Evolutionary conservation across 2,329 filamentous ascomycete genomes (phyloP), one percentile per base, ranked within the genome.

Genomic region (Sporothrix protearum): DNA sequence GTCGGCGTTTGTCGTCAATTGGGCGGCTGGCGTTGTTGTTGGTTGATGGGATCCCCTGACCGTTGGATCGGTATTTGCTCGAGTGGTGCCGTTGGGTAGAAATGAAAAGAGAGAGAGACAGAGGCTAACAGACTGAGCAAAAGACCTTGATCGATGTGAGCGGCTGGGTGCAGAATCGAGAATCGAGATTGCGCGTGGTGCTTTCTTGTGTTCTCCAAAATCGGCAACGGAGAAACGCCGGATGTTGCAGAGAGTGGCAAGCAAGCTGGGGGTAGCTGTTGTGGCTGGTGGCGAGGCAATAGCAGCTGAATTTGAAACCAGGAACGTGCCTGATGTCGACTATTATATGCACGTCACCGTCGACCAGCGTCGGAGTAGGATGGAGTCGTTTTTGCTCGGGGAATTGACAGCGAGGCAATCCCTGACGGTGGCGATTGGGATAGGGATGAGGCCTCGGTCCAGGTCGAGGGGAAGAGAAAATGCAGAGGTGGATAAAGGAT

Each of bases 341-440:
- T 39, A 16, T 53, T 53, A 69, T 47, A 69, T 57, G 67, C 51
- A 30, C n/a, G 64, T 36, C 64, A 68, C 64, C 28, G 47, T 53
- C 47, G 47, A 51, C 42, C 63, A 51, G 25, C 63, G 45, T 16
- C 45, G 47, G 47, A 25, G 64, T 53, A 36, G 19, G 28, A 25
- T 30, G 30, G 42, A 25, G 57, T 64, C 7, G 22, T 64, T 39
- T 64, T 33, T 12, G 25, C 4, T 33, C 36, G 59, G 22, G 25
- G 22, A 42, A 14, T 16, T 28, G 22, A 10, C 0, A 64, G 36
- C 22, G 45, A 42, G 36, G 59, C 59, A 45, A 28, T 64, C 19
- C 59, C 59, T 45, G 59, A 14, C 45, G 59, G 59, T 64, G 36
- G 36, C 59, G 33, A 64, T 45, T 64, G 10, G 59, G 36, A 45